These are phyloP conservation scores for Agapanthus africanus DNA, from an alignment of 106 monocot species.

Conservation along the genomic window DNA sequence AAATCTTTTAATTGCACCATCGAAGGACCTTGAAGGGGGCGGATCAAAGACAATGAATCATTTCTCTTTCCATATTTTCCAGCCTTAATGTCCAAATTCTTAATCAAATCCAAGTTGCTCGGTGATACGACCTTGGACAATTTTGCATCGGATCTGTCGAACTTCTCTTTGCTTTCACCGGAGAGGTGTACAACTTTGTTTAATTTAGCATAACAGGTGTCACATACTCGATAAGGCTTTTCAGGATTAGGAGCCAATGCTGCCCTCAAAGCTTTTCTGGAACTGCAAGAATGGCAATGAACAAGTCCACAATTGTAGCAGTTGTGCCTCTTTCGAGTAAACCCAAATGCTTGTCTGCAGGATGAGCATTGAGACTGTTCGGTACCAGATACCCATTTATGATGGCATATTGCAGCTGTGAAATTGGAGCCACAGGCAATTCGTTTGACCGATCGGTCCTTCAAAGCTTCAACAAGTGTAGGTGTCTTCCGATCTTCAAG, in stretches of 20 bases:
- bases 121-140: too few relatives aligned
- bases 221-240: slow-evolving; percentile 75
- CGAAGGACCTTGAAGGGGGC: too few relatives aligned
- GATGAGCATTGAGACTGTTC: slow-evolving; percentile 75
- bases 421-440: slow-evolving; percentile 89
- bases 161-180: slow-evolving; percentile 53
- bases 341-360: slow-evolving; percentile 80
- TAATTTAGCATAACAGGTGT: slow-evolving; percentile 61
- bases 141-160: slow-evolving; percentile 54
- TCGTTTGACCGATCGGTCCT: slow-evolving; percentile 73
- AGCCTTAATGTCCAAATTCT: slow-evolving; percentile 68
- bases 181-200: slow-evolving; percentile 40
- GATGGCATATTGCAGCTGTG: slow-evolving; percentile 78
- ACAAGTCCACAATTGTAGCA: slow-evolving; percentile 87
- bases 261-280: slow-evolving; percentile 56
- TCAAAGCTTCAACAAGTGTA: slow-evolving; percentile 81
- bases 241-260: slow-evolving; percentile 61
- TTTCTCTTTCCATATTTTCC: slow-evolving; percentile 64
- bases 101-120: slow-evolving; percentile 69
- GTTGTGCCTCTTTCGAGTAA: slow-evolving; percentile 82
- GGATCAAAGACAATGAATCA: slow-evolving; percentile 33
- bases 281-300: slow-evolving; percentile 78
- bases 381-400: slow-evolving; percentile 84
- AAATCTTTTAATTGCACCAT: slow-evolving; percentile 62
- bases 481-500: slow-evolving; percentile 83